phyloP scores from a whole-genome alignment of 768 basidiomycete genomes.

The Lactarius deliciosus region DNA sequence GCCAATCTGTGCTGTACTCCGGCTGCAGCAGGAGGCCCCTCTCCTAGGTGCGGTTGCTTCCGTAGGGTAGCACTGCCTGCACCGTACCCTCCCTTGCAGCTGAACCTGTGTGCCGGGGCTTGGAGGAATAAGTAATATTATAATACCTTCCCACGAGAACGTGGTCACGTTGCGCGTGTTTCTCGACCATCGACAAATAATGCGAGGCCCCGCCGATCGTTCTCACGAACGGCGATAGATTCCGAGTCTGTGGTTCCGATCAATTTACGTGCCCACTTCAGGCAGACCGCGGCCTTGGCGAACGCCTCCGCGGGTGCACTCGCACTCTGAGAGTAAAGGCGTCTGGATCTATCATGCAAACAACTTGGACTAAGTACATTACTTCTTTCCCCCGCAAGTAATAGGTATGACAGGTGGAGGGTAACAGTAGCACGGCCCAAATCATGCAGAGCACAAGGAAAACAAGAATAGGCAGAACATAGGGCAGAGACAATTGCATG shows the following conservation, averaged over 20 bases:
- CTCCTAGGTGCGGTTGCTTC: background rate
- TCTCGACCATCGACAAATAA: conserved; percentile 11
- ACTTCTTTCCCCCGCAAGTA: conserved; percentile 20
- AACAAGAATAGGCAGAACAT: conserved; percentile 21
- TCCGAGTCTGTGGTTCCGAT: conserved; percentile 24
- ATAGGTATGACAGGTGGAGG: conserved; percentile 5
- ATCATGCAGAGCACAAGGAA: conserved; percentile 27
- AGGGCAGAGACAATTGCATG: conserved; percentile 26
- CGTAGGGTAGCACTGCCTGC: background rate
- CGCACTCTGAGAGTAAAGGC: background rate
- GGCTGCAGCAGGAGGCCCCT: background rate
- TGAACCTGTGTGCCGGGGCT: background rate
- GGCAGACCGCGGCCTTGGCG: conserved; percentile 13
- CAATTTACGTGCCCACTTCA: conserved; percentile 19
- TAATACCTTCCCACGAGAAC: conserved; percentile 14
- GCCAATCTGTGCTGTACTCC: background rate
- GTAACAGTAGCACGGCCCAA: conserved; percentile 15
- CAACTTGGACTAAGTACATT: conserved; percentile 22
- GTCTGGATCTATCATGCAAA: conserved; percentile 20
- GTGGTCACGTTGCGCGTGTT: conserved; percentile 1
- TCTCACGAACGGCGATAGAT: conserved; percentile 20
- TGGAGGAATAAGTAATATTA: background rate
- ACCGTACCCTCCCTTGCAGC: background rate
- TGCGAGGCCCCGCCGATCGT: conserved; percentile 20
- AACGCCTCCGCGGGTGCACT: conserved; percentile 10